Percentiles rank a stretch among this genome's conserved stretches.
phyloP scores from a whole-genome alignment of 1,139 yeast species.

The Pichia sp. region DNA sequence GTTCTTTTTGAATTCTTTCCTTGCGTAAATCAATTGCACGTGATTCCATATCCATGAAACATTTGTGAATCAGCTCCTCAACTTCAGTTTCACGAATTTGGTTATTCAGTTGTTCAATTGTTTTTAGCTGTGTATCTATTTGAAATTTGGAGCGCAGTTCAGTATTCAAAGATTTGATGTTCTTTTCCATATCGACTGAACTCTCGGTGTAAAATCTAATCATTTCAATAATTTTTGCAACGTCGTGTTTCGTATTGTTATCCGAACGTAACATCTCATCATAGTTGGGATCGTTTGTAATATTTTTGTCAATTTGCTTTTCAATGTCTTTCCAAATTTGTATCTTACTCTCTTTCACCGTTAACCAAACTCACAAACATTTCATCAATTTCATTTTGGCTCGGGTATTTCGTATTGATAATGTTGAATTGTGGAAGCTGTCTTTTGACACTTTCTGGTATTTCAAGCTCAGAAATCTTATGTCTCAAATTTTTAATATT shows the following conservation, averaged over 20 bases:
- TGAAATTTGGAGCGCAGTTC: background rate
- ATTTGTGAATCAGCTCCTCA: slow-evolving; percentile 8
- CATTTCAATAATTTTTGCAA: slow-evolving; percentile 4
- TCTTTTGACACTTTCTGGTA: slow-evolving; percentile 43
- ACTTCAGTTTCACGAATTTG: slow-evolving; percentile 2
- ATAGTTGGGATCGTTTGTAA: background rate
- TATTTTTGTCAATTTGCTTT: background rate
- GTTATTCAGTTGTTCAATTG: background rate
- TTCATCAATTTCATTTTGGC: background rate
- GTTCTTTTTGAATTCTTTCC: slow-evolving; percentile 11
- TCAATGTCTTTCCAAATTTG: slow-evolving; percentile 8
- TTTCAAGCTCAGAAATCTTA: slow-evolving; percentile 17
- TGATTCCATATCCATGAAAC: no score
- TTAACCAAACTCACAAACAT: no score
- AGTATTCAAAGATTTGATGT: background rate
- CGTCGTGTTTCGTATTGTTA: background rate
- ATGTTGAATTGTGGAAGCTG: slow-evolving; percentile 35
- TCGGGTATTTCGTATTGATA: background rate
- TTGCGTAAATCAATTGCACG: slow-evolving; percentile 8
- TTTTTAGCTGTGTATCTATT: background rate
- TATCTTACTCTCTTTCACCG: background rate
- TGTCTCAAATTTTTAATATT: slow-evolving; percentile 25
- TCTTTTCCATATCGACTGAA: slow-evolving; percentile 3
- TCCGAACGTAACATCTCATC: slow-evolving; percentile 1
- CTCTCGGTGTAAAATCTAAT: slow-evolving; percentile 4